Percentiles rank a stretch among this genome's conserved stretches.
Conservation (phyloP, 1,139 yeast genomes). For the Spencermartinsiella ligniputridi region DNA sequence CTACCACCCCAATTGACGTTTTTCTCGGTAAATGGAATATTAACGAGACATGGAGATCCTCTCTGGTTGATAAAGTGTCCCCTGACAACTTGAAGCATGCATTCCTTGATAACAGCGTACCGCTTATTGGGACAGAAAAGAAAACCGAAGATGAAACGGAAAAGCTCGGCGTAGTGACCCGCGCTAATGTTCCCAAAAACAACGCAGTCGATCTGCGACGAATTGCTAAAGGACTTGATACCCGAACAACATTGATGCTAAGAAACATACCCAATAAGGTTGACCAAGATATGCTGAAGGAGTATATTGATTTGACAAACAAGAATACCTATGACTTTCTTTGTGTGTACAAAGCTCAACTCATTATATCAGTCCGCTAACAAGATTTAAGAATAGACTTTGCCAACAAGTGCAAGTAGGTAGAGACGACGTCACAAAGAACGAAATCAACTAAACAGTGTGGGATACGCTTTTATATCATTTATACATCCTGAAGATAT, state of each 20-base stretch:
- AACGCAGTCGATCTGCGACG: conserved; percentile 36
- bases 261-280: conserved; percentile 50
- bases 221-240: conserved; percentile 39
- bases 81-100: conserved; percentile 20
- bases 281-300: conserved; percentile 42
- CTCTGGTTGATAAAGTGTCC: conserved; percentile 2
- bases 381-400: conserved; percentile 47
- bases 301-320: conserved; percentile 44
- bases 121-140: neutral
- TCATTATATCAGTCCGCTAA: neutral
- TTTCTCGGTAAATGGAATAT: neutral
- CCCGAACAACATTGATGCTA: conserved; percentile 46
- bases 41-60: conserved; percentile 1
- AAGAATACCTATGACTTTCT: conserved; percentile 50
- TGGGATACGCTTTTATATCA: conserved; percentile 50
- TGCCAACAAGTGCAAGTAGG: conserved; percentile 44
- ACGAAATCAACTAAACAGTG: conserved; percentile 22
- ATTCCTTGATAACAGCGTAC: conserved; percentile 15
- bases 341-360: conserved; percentile 35
- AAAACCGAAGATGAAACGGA: neutral
- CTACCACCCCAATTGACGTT: neutral
- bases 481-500: conserved; percentile 43
- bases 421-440: conserved; percentile 2
- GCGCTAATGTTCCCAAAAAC: conserved; percentile 31
- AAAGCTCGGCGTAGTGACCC: conserved; percentile 23